Conservation (phyloP, 306 rosid species). For the Castanopsis chinensis region DNA sequence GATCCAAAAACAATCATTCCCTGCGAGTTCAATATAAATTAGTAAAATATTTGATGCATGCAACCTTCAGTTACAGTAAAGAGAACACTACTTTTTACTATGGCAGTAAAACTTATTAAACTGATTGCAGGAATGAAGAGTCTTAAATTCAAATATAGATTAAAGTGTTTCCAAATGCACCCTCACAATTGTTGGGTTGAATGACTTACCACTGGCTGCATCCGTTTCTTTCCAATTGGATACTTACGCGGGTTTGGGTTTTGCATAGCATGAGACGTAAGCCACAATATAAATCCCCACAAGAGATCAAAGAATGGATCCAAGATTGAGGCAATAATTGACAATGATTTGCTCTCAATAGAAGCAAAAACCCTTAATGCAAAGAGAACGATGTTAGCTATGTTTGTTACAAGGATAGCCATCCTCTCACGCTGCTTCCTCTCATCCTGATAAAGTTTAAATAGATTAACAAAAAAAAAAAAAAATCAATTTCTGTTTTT, state of each 20-base stretch:
- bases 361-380: conserved; percentile 68
- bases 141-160: background rate
- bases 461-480: conserved; percentile 16
- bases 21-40: conserved; percentile 37
- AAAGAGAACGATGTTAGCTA: conserved; percentile 59
- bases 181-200: background rate
- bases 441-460: conserved; percentile 46
- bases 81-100: background rate
- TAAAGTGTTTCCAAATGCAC: background rate
- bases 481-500: background rate
- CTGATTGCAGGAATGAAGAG: background rate
- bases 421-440: conserved; percentile 54
- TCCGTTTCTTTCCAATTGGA: conserved; percentile 84
- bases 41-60: background rate
- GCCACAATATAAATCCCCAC: conserved; percentile 84
- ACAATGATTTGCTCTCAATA: conserved; percentile 57
- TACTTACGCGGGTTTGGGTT: conserved; percentile 58
- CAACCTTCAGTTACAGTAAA: background rate
- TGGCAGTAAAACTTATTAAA: background rate
- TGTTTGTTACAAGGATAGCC: conserved; percentile 56
- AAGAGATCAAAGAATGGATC: conserved; percentile 79
- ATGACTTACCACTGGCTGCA: conserved; percentile 77
- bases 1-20: conserved; percentile 81
- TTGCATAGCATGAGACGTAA: conserved; percentile 68
- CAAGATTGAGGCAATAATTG: conserved; percentile 79